Conservation (phyloP, 1,284 basidiomycete species). For the Heterobasidion annosum region DNA sequence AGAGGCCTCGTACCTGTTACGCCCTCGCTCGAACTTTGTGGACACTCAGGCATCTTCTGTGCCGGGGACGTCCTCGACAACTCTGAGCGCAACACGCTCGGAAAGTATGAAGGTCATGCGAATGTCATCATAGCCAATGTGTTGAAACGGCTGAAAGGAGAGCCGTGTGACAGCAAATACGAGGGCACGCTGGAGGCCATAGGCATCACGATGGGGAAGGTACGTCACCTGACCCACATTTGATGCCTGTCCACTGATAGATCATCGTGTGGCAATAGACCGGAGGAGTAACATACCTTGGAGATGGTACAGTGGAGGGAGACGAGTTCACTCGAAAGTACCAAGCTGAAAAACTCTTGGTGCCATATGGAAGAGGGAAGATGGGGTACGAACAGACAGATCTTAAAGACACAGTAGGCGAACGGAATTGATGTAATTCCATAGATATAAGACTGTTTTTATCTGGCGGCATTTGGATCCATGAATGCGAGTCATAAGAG, state of each 20-base stretch:
- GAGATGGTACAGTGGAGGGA: not conserved
- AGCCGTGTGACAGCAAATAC: not conserved
- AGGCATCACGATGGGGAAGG: constrained; percentile 2
- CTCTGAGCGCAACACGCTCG: not conserved
- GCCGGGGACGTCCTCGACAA: constrained; percentile 42
- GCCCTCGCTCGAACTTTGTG: constrained; percentile 40
- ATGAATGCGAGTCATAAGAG: too few species aligned
- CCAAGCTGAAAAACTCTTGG: not conserved
- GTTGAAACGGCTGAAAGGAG: not conserved
- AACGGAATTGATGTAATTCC: too few species aligned
- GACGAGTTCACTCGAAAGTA: not conserved
- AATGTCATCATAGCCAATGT: constrained; percentile 1
- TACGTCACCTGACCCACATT: not conserved
- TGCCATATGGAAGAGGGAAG: not conserved
- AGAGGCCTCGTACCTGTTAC: constrained; percentile 36
- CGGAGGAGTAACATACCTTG: not conserved
- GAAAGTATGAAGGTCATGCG: constrained; percentile 1
- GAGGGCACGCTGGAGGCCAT: constrained; percentile 1
- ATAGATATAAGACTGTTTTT: too few species aligned
- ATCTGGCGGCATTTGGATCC: too few species aligned
- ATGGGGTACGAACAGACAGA: not conserved
- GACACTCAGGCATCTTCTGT: constrained; percentile 43
- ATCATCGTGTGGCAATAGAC: not conserved
- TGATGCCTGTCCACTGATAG: not conserved
- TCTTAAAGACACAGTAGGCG: too few species aligned